phyloP scores from a whole-genome alignment of 371 early-diverging fungal species.

The Mortierella sp. region DNA sequence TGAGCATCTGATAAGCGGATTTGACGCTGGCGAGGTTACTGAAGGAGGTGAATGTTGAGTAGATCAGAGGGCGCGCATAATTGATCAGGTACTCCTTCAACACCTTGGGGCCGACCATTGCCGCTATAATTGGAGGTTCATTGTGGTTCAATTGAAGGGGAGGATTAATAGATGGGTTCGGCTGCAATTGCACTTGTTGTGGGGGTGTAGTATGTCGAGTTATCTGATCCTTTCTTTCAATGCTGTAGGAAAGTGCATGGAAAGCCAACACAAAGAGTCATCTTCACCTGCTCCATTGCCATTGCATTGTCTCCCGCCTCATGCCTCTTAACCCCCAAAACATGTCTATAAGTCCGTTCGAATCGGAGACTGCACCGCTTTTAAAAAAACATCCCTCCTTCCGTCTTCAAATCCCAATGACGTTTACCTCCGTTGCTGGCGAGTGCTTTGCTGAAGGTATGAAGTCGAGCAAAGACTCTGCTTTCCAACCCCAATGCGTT shows the following conservation, averaged over 20 bases:
- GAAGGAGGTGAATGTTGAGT: constrained; percentile 83
- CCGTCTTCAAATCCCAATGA: neutral
- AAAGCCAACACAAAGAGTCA: neutral
- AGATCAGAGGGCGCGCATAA: constrained; percentile 86
- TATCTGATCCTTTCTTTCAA: neutral
- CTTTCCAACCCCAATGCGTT: constrained; percentile 71
- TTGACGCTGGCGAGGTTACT: constrained; percentile 69
- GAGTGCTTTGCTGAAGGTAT: constrained; percentile 89
- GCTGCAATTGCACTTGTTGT: no score
- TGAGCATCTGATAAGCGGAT: constrained; percentile 68
- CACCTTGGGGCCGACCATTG: constrained; percentile 71
- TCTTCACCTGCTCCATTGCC: neutral
- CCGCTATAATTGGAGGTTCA: constrained; percentile 64
- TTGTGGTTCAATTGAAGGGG: neutral
- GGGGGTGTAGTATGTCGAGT: neutral
- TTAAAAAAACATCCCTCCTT: neutral
- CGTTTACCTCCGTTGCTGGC: constrained; percentile 83
- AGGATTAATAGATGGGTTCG: neutral
- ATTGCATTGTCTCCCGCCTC: neutral
- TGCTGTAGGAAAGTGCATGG: neutral
- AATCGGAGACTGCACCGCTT: constrained; percentile 7
- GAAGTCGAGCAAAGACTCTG: constrained; percentile 80
- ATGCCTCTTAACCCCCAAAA: no score
- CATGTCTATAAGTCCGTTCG: neutral
- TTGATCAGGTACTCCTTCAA: constrained; percentile 82